Conservation (phyloP, 2,329 filamentous ascomycete genomes). For the Penicillium corylophilum region DNA sequence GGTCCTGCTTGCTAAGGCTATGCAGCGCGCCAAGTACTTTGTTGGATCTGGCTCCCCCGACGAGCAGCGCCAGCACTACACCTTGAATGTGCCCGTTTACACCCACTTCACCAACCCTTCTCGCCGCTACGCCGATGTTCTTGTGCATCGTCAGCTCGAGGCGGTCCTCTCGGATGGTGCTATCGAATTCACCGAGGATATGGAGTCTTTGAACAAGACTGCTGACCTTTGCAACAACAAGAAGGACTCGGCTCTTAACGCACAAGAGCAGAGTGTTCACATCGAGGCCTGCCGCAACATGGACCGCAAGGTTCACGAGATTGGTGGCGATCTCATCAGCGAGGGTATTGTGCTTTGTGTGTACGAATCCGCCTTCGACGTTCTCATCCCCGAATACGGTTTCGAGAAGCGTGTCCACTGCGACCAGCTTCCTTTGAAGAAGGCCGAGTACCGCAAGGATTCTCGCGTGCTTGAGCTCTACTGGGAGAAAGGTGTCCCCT, state of each 20-base stretch:
- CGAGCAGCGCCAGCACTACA: constrained; percentile 82
- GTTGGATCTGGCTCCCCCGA: constrained; percentile 75
- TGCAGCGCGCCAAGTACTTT: constrained; percentile 95
- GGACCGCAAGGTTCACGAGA: constrained; percentile 84
- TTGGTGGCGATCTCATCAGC: constrained; percentile 86
- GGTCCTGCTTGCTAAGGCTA: constrained; percentile 88
- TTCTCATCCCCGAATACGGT: constrained; percentile 95
- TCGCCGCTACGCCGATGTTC: constrained; percentile 88
- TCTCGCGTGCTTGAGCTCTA: constrained; percentile 92
- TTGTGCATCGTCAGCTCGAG: constrained; percentile 94
- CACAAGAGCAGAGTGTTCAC: constrained; percentile 97
- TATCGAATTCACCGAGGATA: constrained; percentile 82
- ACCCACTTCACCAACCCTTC: constrained; percentile 97
- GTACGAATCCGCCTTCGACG: constrained; percentile 97
- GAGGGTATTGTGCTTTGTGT: constrained; percentile 96
- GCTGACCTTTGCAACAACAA: constrained; percentile 97
- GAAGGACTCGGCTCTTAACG: constrained; percentile 96
- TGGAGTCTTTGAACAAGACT: constrained; percentile 85
- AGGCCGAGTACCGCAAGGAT: constrained; percentile 98
- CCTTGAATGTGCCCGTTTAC: constrained; percentile 88
- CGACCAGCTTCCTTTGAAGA: constrained; percentile 93
- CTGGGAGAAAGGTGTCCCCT: constrained; percentile 99
- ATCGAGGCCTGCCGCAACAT: constrained; percentile 96
- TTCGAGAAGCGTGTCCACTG: constrained; percentile 99
- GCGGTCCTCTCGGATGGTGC: constrained; percentile 77